phyloP scores from a whole-genome alignment of 352 stramenopile genomes.

The Lagenidium sp. region DNA sequence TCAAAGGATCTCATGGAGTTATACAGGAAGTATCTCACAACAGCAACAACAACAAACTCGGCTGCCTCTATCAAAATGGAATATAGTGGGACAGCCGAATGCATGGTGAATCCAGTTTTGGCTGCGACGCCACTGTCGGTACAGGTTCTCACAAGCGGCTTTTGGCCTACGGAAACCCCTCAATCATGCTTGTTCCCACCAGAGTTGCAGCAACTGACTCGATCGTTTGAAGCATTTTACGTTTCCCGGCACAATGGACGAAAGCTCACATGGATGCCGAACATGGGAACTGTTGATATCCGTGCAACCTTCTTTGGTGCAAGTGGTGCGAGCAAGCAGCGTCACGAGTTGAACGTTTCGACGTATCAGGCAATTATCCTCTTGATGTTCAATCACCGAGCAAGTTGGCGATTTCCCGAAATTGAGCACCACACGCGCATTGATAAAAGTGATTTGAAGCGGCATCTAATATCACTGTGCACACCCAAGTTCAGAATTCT shows the following conservation, averaged over 20 bases:
- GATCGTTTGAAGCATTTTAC: slow-evolving; percentile 94
- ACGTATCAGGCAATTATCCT: slow-evolving; percentile 99
- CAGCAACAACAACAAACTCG: slow-evolving; percentile 4
- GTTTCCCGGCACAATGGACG: slow-evolving; percentile 90
- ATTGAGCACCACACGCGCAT: slow-evolving; percentile 90
- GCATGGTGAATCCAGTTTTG: background rate
- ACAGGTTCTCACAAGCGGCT: slow-evolving; percentile 80
- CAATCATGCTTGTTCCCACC: slow-evolving; percentile 77
- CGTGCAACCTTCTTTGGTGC: slow-evolving; percentile 82
- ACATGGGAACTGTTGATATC: slow-evolving; percentile 89
- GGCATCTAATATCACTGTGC: slow-evolving; percentile 96
- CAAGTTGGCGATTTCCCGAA: slow-evolving; percentile 75
- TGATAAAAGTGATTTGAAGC: slow-evolving; percentile 78
- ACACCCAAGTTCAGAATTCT: slow-evolving; percentile 97
- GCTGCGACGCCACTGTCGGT: slow-evolving; percentile 31
- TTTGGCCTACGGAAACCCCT: slow-evolving; percentile 84
- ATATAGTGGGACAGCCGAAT: background rate
- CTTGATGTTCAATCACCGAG: slow-evolving; percentile 94
- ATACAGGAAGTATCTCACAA: slow-evolving; percentile 39
- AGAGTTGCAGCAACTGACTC: slow-evolving; percentile 66
- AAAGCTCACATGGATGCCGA: slow-evolving; percentile 95
- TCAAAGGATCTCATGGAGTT: slow-evolving; percentile 95
- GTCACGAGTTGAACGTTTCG: slow-evolving; percentile 95
- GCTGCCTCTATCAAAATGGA: slow-evolving; percentile 10
- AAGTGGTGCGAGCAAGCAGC: slow-evolving; percentile 37